Base-by-base conservation (phyloP, 768 basidiomycete genomes). In the Fomitopsis serialis region DNA sequence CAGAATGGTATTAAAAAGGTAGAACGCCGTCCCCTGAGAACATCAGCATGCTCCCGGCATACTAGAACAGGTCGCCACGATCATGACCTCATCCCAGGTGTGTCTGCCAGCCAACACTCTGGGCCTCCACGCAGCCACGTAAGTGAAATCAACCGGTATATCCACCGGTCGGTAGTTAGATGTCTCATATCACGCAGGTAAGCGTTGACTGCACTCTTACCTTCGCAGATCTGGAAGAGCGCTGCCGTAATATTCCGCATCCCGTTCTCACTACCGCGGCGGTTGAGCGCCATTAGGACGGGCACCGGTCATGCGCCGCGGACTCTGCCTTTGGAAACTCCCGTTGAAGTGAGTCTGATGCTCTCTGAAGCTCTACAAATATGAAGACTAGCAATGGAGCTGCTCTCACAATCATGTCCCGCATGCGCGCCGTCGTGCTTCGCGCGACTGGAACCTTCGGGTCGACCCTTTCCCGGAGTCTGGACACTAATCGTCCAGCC, bases 1-100 rank as follows among this genome's bases (percentile, higher is more conserved):
- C 17, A 25, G 32, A 8, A 34, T 17, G 46, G 46, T 47, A 32
- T 32, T 23, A 10, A 34, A 27, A 3, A 21, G 12, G 46, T 34
- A 47, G 46, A 47, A 47, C 46, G 25, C 46, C 46, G 46, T 47
- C 29, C 15, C 46, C 46, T 47, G 46, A 47, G 46, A 47, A 47
- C 27, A 40, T 40, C 19, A 17, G 19, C 15, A 15, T 40, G 19
- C 37, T 40, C 37, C 19, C 37, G 37, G 37, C 37, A 6, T 15
- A 15, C 37, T 19, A 40, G 37, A 19, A 19, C 13, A 19, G 15
- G 37, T 15, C 19, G 15, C 37, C 37, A 40, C 37, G 37, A 40
- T 19, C 37, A 40, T 40, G 37, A 19, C 37, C 37, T 40, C 37
- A 40, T 40, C 4, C 19, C 19, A n/a, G n/a, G n/a, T 6, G 15